Evolutionary conservation across 2,329 filamentous ascomycete genomes (phyloP), one percentile per base, ranked within the genome.

Genomic region (Fonsecaea pedrosoi): DNA sequence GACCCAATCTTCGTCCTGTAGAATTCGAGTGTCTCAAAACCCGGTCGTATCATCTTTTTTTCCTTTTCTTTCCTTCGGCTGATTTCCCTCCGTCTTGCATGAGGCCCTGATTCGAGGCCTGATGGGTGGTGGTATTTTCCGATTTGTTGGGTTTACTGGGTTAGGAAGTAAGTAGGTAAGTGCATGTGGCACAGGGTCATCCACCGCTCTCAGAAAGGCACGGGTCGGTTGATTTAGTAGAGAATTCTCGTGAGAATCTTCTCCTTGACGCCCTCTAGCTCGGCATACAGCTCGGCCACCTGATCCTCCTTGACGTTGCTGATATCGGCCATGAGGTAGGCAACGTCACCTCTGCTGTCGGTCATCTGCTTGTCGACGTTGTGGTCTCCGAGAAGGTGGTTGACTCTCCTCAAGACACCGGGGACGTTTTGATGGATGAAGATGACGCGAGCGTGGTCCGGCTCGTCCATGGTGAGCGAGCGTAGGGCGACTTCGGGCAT

Each of bases 301-400:
- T 97, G 90, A 48, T 84, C 84, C 59, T 87, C 85, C 75, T 90
- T 88, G 73, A 98, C 92, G 69, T 91, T 88, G 81, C 92, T 97
- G 74, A 99, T 91, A 82, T 99, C 95, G 7, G 95, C 95, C 94
- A 99, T 97, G 70, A 99, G 84, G 78, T 99, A 99, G 21, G 95
- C 95, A 71, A 95, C 86, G 77, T 98, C 94, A 73, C 93, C 94
- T 82, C 90, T 90, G 81, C 91, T 96, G 79, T 98, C 95, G 59
- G 92, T 95, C 83, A 96, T 98, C 82, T 99, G 95, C 85, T 98
- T 98, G 82, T 97, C 94, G 73, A 99, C 94, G 79, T 99, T 99
- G 84, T 99, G 94, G 75, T 96, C 89, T 53, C 91, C 92, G 56
- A 99, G 86, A 69, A 98, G 92, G 75, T 95, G 92, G 84, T 99